Percentiles rank a stretch among this genome's conserved stretches.
Conservation (phyloP, 169 alveolate species). For the Perkinsus marinus region DNA sequence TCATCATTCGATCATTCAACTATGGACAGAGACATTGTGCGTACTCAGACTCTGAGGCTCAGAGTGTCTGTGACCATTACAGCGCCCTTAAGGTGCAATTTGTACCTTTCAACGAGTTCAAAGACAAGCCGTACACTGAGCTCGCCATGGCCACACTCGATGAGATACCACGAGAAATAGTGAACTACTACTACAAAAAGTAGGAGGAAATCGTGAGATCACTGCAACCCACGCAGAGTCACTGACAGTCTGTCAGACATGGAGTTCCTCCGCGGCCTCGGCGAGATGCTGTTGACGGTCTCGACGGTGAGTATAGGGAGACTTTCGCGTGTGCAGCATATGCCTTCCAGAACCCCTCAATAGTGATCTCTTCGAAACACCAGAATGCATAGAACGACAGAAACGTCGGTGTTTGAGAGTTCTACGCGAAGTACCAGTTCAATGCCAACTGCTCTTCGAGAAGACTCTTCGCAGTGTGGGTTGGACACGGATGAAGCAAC, state of each 20-base stretch:
- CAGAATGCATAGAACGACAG: neutral
- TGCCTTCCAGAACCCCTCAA: neutral
- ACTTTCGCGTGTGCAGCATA: neutral
- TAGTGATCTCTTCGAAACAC: neutral
- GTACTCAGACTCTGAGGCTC: neutral
- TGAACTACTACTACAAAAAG: neutral
- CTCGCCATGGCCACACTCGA: slow-evolving; percentile 9
- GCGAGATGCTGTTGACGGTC: neutral
- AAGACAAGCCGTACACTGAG: neutral
- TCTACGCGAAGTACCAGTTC: neutral
- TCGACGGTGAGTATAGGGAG: neutral
- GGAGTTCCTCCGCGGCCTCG: neutral
- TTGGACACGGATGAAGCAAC: neutral
- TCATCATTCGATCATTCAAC: neutral
- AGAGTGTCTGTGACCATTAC: neutral
- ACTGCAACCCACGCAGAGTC: neutral
- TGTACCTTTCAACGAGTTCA: slow-evolving; percentile 5
- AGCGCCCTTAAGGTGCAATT: neutral
- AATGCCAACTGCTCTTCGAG: too few species aligned
- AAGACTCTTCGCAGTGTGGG: neutral
- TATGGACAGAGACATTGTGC: slow-evolving; percentile 4
- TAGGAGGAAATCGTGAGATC: too few species aligned
- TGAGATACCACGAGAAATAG: slow-evolving; percentile 5
- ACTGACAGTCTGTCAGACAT: neutral
- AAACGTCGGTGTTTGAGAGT: neutral